Evolutionary conservation across 1,284 basidiomycete genomes (phyloP).

Genomic region (Rhodotorula sp.): DNA sequence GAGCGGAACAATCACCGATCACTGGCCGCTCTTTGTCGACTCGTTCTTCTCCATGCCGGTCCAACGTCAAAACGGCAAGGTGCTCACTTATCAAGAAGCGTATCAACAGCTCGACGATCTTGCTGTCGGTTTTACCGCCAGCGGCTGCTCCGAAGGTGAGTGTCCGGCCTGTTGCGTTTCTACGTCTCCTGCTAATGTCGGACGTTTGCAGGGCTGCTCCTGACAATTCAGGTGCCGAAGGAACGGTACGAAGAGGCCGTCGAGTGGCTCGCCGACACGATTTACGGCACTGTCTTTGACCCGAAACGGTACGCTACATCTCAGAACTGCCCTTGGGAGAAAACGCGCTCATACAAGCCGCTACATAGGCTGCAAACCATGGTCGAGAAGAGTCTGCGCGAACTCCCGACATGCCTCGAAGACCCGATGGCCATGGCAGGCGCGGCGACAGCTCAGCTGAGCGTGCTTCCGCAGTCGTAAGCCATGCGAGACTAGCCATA

Average conservation of each 20-base stretch:
- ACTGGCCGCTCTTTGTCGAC: conserved; percentile 69
- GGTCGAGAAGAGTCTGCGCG: conserved; percentile 83
- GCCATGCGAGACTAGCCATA: too few relatives aligned
- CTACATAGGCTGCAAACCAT: conserved; percentile 70
- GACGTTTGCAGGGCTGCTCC: conserved; percentile 61
- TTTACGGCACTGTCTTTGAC: conserved; percentile 77
- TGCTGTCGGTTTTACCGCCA: background rate
- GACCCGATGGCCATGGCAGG: conserved; percentile 76
- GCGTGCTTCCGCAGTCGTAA: too few relatives aligned
- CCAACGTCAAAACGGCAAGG: conserved; percentile 65
- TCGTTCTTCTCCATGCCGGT: conserved; percentile 90
- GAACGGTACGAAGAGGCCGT: conserved; percentile 77
- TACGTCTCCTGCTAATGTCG: conserved; percentile 57
- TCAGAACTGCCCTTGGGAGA: too few relatives aligned
- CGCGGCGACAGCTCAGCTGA: conserved; percentile 58
- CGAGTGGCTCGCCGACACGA: conserved; percentile 84
- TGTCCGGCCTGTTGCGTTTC: conserved; percentile 61
- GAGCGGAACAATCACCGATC: conserved; percentile 48
- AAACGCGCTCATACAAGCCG: background rate
- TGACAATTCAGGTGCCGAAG: conserved; percentile 80
- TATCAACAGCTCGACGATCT: conserved; percentile 78
- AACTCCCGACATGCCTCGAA: conserved; percentile 85
- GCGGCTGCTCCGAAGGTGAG: conserved; percentile 1
- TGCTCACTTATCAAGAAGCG: conserved; percentile 80
- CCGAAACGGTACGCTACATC: conserved; percentile 65